These are phyloP conservation scores for Phytopythium mirpurense DNA, from an alignment of 352 stramenopile genomes.

Conservation along the genomic window DNA sequence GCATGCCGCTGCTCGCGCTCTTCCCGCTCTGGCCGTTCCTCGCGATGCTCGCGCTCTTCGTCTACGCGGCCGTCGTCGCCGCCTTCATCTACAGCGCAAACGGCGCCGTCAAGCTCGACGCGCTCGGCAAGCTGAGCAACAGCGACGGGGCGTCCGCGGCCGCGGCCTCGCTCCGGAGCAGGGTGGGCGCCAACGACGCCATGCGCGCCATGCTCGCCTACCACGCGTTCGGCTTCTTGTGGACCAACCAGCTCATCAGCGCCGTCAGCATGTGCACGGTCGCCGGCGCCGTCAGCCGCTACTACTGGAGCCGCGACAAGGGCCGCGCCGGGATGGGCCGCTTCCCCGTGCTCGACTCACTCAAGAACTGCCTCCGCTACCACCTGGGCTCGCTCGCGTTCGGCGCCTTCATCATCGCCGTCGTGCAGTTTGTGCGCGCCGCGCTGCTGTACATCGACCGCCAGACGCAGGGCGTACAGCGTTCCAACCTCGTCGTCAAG, in stretches of 20 bases:
- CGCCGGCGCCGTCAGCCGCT: slow-evolving; percentile 86
- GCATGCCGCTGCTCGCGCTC: slow-evolving; percentile 53
- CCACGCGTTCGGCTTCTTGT: slow-evolving; percentile 95
- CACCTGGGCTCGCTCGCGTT: slow-evolving; percentile 96
- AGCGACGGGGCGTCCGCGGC: slow-evolving; percentile 8
- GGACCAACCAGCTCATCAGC: slow-evolving; percentile 95
- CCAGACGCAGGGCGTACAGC: slow-evolving; percentile 82
- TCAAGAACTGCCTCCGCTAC: slow-evolving; percentile 87
- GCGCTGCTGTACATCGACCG: slow-evolving; percentile 91
- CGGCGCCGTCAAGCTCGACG: slow-evolving; percentile 35
- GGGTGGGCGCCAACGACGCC: slow-evolving; percentile 40
- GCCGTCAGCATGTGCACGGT: slow-evolving; percentile 94
- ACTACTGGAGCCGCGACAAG: slow-evolving; percentile 91
- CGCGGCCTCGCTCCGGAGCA: slow-evolving; percentile 24
- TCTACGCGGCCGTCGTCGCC: slow-evolving; percentile 51
- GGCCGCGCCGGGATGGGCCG: slow-evolving; percentile 51
- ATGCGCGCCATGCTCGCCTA: slow-evolving; percentile 75
- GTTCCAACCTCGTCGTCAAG: slow-evolving; percentile 73
- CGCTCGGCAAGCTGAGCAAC: no score
- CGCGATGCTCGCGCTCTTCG: slow-evolving; percentile 58
- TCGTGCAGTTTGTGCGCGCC: slow-evolving; percentile 93
- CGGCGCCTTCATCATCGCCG: slow-evolving; percentile 94
- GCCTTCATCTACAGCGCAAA: slow-evolving; percentile 72
- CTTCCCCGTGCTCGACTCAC: slow-evolving; percentile 55
- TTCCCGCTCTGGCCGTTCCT: slow-evolving; percentile 66